phyloP scores from a whole-genome alignment of 2,329 filamentous ascomycete genomes.

The Lasiodiplodia hormozganensis region DNA sequence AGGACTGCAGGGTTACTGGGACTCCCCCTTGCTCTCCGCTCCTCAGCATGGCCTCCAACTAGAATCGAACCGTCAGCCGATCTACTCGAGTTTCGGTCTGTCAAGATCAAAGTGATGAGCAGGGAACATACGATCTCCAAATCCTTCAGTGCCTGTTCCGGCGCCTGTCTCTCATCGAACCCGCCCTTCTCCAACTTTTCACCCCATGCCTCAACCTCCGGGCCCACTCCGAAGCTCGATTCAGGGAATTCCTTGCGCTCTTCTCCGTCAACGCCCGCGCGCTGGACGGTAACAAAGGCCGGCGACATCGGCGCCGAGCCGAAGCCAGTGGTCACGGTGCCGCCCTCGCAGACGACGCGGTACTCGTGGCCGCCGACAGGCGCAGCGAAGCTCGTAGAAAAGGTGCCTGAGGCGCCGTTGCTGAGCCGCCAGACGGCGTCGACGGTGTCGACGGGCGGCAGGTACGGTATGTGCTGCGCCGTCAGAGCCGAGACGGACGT shows the following conservation, averaged over 20 bases:
- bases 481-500: conserved; percentile 62
- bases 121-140: conserved; percentile 55
- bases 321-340: conserved; percentile 59
- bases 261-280: conserved; percentile 43
- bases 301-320: conserved; percentile 43
- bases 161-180: conserved; percentile 57
- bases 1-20: conserved; percentile 43
- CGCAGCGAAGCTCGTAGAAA: conserved; percentile 65
- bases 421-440: conserved; percentile 59
- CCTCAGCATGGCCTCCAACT: conserved; percentile 48
- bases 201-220: conserved; percentile 69
- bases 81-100: background rate
- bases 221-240: conserved; percentile 61
- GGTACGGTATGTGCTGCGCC: conserved; percentile 59
- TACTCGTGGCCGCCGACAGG: conserved; percentile 62
- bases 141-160: conserved; percentile 66
- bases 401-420: conserved; percentile 63
- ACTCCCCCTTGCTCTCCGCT: conserved; percentile 46
- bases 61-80: conserved; percentile 1
- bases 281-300: conserved; percentile 33
- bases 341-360: conserved; percentile 64
- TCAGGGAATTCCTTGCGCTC: conserved; percentile 50
- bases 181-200: conserved; percentile 50
- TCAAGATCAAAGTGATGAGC: background rate
- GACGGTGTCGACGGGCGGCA: conserved; percentile 72